Evolutionary conservation across 495 filamentous ascomycete genomes (phyloP).

Genomic region (Endocarpon pusillum): DNA sequence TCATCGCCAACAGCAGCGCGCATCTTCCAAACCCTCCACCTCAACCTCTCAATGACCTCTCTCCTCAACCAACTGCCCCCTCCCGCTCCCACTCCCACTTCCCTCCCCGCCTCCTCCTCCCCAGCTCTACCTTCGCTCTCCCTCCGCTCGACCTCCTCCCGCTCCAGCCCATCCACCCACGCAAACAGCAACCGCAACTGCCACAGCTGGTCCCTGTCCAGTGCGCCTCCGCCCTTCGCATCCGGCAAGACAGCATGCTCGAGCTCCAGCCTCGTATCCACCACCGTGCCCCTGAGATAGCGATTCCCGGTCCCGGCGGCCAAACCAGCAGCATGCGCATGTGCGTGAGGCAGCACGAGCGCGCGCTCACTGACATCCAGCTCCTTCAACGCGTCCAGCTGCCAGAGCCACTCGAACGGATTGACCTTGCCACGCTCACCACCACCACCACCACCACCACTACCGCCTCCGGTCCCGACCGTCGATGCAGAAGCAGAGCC

Average conservation of each 20-base stretch:
- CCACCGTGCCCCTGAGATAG: conserved; percentile 41
- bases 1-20: no score
- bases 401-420: conserved; percentile 64
- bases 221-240: conserved; percentile 15
- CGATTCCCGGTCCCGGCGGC: conserved; percentile 24
- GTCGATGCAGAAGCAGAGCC: conserved; percentile 13
- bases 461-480: conserved; percentile 15
- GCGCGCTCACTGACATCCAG: conserved; percentile 64
- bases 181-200: conserved; percentile 66
- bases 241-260: conserved; percentile 32
- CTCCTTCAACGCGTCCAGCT: conserved; percentile 38
- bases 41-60: conserved; percentile 27
- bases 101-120: conserved; percentile 15
- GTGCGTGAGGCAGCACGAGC: conserved; percentile 45
- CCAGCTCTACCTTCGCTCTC: conserved; percentile 19
- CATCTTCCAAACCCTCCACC: conserved; percentile 25
- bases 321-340: conserved; percentile 23
- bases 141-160: conserved; percentile 18
- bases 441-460: no score
- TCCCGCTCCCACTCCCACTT: not conserved
- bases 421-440: conserved; percentile 23
- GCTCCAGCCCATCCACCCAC: conserved; percentile 72
- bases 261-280: conserved; percentile 63
- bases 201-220: conserved; percentile 46
- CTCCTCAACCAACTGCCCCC: conserved; percentile 23